A percentile compares a stretch with the other conserved stretches of the same genome.
Conservation (phyloP, 2,329 filamentous ascomycete species). For the Calycina herbarum region DNA sequence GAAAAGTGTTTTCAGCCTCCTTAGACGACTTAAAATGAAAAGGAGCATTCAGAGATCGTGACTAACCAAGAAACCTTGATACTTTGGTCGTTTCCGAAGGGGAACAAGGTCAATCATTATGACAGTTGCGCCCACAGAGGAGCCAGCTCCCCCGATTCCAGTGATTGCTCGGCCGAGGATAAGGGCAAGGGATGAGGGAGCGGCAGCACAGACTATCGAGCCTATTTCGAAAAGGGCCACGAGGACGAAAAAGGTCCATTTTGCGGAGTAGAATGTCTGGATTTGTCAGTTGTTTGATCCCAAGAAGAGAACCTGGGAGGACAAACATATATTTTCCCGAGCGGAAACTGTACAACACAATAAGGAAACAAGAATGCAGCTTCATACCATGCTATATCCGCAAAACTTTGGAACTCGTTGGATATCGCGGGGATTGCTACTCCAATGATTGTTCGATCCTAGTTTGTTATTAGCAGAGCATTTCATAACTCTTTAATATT, state of each 20-base stretch:
- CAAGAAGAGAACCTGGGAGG: too few relatives aligned
- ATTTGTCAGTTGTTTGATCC: constrained; percentile 23
- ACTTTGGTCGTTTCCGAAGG: constrained; percentile 31
- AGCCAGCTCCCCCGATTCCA: constrained; percentile 36
- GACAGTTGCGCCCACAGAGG: constrained; percentile 37
- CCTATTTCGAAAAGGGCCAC: constrained; percentile 39
- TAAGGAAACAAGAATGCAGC: neutral
- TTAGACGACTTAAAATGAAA: too few relatives aligned
- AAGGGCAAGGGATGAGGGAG: constrained; percentile 37
- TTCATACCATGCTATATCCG: neutral
- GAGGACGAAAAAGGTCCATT: constrained; percentile 33
- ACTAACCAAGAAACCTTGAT: constrained; percentile 33
- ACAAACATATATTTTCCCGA: constrained; percentile 35
- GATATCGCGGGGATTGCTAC: neutral
- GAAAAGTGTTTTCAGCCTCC: too few relatives aligned
- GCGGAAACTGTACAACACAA: constrained; percentile 24
- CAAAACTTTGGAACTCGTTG: neutral
- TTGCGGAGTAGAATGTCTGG: constrained; percentile 34
- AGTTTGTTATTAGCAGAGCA: neutral
- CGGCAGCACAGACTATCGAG: constrained; percentile 38
- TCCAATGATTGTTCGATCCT: neutral
- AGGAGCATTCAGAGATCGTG: neutral
- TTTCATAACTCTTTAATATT: too few relatives aligned
- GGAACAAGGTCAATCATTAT: constrained; percentile 35
- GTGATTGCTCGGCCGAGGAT: constrained; percentile 40